These are phyloP conservation scores for Metschnikowia chrysomelidarum DNA, from an alignment of 805 yeast species.

Conservation along the genomic window DNA sequence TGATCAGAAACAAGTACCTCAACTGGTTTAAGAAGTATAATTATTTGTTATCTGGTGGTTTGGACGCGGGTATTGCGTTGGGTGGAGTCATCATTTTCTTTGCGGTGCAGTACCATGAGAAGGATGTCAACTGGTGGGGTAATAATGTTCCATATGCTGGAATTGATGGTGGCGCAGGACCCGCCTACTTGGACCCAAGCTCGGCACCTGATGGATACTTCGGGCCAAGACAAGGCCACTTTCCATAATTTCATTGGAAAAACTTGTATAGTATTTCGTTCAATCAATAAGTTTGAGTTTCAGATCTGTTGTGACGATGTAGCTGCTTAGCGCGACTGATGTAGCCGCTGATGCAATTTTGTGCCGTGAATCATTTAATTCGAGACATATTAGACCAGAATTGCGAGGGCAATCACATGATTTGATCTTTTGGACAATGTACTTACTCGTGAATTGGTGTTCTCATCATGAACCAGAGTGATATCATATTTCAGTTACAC, in stretches of 20 bases:
- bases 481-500: no score
- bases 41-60: conserved; percentile 28
- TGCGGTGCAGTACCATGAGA: conserved; percentile 33
- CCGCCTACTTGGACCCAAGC: conserved; percentile 4
- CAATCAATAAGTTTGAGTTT: no score
- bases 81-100: conserved; percentile 33
- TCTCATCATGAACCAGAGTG: no score
- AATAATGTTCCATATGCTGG: conserved; percentile 29
- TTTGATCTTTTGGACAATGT: no score
- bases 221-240: conserved; percentile 21
- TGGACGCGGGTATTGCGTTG: conserved; percentile 34
- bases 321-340: no score
- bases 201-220: conserved; percentile 22
- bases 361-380: no score
- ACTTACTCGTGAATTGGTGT: no score
- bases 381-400: no score
- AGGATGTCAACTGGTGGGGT: conserved; percentile 24
- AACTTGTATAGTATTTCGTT: no score
- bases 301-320: no score
- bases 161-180: conserved; percentile 26
- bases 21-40: conserved; percentile 38
- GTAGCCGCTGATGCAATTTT: no score
- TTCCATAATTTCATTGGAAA: conserved; percentile 17
- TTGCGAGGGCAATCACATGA: no score
- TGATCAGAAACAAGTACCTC: conserved; percentile 25